Evolutionary conservation across 257 asterid species (phyloP).

Genomic region (Solanum sitiens): DNA sequence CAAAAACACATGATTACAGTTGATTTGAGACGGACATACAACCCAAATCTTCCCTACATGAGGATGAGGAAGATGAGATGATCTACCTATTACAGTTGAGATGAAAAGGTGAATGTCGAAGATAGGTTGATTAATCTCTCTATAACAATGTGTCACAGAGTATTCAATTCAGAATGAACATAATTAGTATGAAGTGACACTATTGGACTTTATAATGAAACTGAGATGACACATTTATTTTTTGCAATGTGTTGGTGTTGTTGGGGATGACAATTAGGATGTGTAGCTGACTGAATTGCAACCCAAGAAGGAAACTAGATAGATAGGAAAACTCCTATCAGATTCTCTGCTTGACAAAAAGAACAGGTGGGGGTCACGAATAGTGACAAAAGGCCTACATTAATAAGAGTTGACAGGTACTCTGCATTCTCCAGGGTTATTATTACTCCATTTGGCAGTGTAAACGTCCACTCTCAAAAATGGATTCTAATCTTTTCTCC

Average conservation of each 20-base stretch:
- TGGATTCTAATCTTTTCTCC: neutral
- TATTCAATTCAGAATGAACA: too few species aligned
- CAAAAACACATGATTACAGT: neutral
- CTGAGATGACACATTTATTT: neutral
- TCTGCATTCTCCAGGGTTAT: neutral
- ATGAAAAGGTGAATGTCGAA: neutral
- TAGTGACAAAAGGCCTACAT: neutral
- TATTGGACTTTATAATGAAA: neutral
- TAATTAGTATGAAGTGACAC: neutral
- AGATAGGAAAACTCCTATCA: neutral
- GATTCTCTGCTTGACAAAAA: neutral
- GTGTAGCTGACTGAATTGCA: neutral
- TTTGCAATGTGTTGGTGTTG: neutral
- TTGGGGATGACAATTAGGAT: neutral
- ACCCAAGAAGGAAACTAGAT: neutral
- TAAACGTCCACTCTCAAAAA: neutral
- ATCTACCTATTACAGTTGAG: neutral
- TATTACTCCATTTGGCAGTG: neutral
- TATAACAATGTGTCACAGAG: neutral
- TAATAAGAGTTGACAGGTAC: neutral
- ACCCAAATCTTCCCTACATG: neutral
- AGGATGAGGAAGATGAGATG: neutral
- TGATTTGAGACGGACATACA: neutral
- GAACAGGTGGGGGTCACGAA: neutral
- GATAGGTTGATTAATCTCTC: neutral